Conservation (phyloP, 768 basidiomycete species). For the Heimioporus sp. region DNA sequence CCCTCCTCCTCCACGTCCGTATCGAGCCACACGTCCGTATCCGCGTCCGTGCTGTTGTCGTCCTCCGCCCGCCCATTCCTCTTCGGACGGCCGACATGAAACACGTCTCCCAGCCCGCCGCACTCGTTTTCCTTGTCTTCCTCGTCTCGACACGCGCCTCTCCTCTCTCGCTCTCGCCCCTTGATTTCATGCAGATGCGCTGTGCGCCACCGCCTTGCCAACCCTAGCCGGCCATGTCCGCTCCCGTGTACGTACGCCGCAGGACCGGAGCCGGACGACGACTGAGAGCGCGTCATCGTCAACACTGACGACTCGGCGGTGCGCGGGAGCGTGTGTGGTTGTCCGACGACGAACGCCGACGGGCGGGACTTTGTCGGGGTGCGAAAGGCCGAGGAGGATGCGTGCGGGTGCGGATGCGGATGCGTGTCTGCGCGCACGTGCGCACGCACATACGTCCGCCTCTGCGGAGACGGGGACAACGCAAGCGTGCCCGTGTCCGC, state of each 20-base stretch:
- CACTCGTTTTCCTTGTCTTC: constrained; percentile 8
- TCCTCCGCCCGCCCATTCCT: constrained; percentile 5
- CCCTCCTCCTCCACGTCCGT: constrained; percentile 35
- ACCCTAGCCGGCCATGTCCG: constrained; percentile 33
- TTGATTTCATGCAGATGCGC: constrained; percentile 70
- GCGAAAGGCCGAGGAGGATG: constrained; percentile 7
- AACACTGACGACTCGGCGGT: constrained; percentile 4
- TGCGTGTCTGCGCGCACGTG: constrained; percentile 7
- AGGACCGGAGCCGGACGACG: constrained; percentile 19
- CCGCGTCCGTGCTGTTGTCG: constrained; percentile 1
- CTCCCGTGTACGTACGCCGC: constrained; percentile 27
- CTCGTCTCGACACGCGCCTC: background rate
- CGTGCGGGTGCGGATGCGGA: background rate
- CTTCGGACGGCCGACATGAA: background rate
- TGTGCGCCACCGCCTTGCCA: constrained; percentile 31
- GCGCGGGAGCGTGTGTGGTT: constrained; percentile 26
- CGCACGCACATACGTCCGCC: background rate
- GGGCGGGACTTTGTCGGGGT: constrained; percentile 23
- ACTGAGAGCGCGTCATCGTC: constrained; percentile 17
- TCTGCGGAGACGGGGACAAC: too few species aligned
- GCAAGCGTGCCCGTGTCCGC: too few species aligned
- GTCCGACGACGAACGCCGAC: constrained; percentile 4
- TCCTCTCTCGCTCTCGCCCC: constrained; percentile 11
- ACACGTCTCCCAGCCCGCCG: constrained; percentile 15
- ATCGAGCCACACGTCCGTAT: constrained; percentile 37